phyloP scores from a whole-genome alignment of 768 basidiomycete species.

The Inosperma sp. region DNA sequence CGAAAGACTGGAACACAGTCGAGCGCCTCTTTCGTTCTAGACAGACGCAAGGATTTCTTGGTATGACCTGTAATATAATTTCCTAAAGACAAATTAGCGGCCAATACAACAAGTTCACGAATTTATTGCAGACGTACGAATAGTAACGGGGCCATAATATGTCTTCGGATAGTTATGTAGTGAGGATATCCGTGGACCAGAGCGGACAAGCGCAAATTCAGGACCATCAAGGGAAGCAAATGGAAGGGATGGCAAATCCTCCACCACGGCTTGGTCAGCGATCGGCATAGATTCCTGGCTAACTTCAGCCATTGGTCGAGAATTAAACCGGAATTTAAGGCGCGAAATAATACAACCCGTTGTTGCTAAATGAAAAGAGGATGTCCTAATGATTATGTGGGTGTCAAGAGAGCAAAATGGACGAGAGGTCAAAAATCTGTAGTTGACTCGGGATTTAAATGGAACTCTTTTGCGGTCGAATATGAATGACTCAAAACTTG shows the following conservation, averaged over 20 bases:
- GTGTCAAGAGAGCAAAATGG: background rate
- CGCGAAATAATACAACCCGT: background rate
- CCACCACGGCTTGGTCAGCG: no score
- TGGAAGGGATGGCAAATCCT: no score
- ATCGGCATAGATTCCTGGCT: background rate
- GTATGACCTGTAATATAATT: slow-evolving; percentile 20
- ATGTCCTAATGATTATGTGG: no score
- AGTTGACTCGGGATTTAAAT: background rate
- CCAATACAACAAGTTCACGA: background rate
- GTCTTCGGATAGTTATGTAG: slow-evolving; percentile 14
- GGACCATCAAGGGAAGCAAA: slow-evolving; percentile 6
- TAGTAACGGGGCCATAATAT: slow-evolving; percentile 21
- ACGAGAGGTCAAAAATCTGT: background rate
- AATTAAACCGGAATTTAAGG: background rate
- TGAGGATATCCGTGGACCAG: slow-evolving; percentile 16
- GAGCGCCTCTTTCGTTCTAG: slow-evolving; percentile 1
- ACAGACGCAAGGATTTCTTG: slow-evolving; percentile 15
- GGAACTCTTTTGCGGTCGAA: background rate
- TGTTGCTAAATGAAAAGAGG: background rate
- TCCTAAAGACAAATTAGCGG: slow-evolving; percentile 8
- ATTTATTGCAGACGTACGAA: slow-evolving; percentile 16
- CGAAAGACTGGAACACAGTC: slow-evolving; percentile 11
- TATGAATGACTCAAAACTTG: background rate
- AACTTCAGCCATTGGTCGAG: background rate
- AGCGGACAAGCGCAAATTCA: slow-evolving; percentile 11